Evolutionary conservation across 2,329 filamentous ascomycete species (phyloP), one percentile per base, ranked within the genome.

Genomic region (Rhynchosporium graminicola): DNA sequence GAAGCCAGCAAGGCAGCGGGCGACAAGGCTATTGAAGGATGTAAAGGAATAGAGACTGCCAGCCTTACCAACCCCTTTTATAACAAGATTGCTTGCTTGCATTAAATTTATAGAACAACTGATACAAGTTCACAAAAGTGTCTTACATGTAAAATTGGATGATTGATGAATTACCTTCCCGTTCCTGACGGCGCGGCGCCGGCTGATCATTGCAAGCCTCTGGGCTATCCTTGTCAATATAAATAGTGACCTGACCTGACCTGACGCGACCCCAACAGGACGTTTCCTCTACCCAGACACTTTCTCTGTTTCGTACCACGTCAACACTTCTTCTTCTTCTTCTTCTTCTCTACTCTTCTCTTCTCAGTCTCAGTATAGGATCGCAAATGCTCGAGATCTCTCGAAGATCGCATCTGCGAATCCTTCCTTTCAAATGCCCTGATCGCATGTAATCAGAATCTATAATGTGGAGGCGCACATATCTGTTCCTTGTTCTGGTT

Each of bases 391-490:
- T 31, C 26, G 38, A 47, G 57, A 33, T 38, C 36, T 20, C 38
- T 43, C 36, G 33, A 28, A 43, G 31, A 43, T 68, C 67, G 64
- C 68, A 40, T 65, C 63, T 67, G 65, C 67, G 64, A 68, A 66
- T 65, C 43, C 60, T 52, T 63, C 63, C 62, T 61, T 62, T 54
- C 63, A 59, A 47, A 66, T 69, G 65, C 61, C 55, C 63, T 12
- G 45, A 61, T 61, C 62, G 58, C 61, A 67, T 67, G 60, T 61
- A 59, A 65, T 68, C 67, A 26, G n/a, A 57, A 58, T 59, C 54
- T 58, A 80, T 71, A 71, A 97, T 97, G 94, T 97, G 92, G 92
- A 87, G 93, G 81, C 88, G 93, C 77, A 85, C 88, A 66, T 97
- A 97, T 78, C 82, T 98, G 67, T 79, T 96, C 61, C 82, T 99